These are phyloP conservation scores for Crithidia thermophila DNA, from an alignment of 208 protist species.

Conservation along the genomic window DNA sequence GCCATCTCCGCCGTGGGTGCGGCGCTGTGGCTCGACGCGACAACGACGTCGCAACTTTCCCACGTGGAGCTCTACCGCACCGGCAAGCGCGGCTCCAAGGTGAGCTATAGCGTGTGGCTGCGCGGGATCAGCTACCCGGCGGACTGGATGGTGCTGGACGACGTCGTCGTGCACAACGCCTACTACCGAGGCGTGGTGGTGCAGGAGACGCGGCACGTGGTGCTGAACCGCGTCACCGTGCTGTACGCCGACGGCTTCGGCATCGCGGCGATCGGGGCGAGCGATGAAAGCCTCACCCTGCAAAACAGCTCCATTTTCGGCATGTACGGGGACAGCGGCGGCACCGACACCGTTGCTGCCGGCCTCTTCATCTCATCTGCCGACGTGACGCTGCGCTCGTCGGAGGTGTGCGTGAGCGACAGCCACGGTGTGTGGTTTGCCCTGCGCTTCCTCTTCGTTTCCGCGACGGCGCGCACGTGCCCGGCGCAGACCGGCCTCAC, in stretches of 20 bases:
- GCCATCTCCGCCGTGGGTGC: conserved; percentile 31
- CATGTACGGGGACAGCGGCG: conserved; percentile 22
- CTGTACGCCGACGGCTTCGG: conserved; percentile 34
- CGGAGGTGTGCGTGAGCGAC: conserved; percentile 27
- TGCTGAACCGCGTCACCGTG: conserved; percentile 20
- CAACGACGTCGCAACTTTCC: conserved; percentile 15
- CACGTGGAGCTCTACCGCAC: conserved; percentile 47
- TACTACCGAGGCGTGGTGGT: conserved; percentile 47
- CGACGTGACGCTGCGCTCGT: conserved; percentile 23
- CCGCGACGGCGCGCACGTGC: conserved; percentile 25
- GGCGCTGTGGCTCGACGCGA: conserved; percentile 16
- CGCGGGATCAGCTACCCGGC: conserved; percentile 17
- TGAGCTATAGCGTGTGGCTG: conserved; percentile 37
- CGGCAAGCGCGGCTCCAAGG: conserved; percentile 39
- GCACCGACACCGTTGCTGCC: conserved; percentile 30
- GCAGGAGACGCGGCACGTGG: conserved; percentile 33
- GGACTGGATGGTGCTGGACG: conserved; percentile 20
- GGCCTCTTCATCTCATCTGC: conserved; percentile 36
- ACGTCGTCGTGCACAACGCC: conserved; percentile 33
- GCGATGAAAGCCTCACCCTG: conserved; percentile 21
- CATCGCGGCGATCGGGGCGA: conserved; percentile 34
- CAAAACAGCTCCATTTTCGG: conserved; percentile 20
- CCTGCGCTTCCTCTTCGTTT: conserved; percentile 34
- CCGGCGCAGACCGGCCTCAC: conserved; percentile 20
- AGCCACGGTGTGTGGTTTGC: conserved; percentile 46